phyloP scores from a whole-genome alignment of 108 stramenopile species.

The Cyclostephanos invisitatus region DNA sequence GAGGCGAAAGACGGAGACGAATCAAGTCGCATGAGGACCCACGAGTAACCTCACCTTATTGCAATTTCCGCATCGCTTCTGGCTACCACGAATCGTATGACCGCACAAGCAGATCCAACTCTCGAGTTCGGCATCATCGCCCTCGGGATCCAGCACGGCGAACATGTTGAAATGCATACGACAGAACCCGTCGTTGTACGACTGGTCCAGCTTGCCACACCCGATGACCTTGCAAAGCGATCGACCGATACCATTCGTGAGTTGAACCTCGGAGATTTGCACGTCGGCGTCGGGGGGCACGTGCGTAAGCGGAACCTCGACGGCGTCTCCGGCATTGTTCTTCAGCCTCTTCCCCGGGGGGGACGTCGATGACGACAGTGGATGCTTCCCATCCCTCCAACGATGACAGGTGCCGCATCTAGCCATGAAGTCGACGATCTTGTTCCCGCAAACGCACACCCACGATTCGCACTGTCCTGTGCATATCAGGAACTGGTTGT shows the following conservation, averaged over 20 bases:
- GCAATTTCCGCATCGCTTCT: conserved; percentile 13
- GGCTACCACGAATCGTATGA: background rate
- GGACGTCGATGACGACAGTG: background rate
- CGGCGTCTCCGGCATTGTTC: background rate
- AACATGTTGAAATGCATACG: conserved; percentile 11
- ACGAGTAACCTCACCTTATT: background rate
- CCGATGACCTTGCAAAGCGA: conserved; percentile 22
- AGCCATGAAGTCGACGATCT: background rate
- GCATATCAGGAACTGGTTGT: conserved; percentile 1
- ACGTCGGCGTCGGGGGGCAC: background rate
- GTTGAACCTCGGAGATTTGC: conserved; percentile 1
- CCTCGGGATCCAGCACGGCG: background rate
- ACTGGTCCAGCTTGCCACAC: conserved; percentile 21
- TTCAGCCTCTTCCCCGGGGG: background rate
- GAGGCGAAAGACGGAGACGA: conserved; percentile 4
- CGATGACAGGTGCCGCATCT: conserved; percentile 3
- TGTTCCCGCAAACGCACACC: background rate
- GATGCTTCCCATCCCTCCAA: conserved; percentile 6
- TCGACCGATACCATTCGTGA: conserved; percentile 16
- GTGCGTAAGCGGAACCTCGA: background rate
- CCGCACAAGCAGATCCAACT: conserved; percentile 13
- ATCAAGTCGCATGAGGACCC: conserved; percentile 7
- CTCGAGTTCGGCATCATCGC: background rate
- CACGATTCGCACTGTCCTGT: background rate
- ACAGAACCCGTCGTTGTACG: conserved; percentile 28